Conservation (phyloP, 208 protist genomes). For the Crithidia mellificae region DNA sequence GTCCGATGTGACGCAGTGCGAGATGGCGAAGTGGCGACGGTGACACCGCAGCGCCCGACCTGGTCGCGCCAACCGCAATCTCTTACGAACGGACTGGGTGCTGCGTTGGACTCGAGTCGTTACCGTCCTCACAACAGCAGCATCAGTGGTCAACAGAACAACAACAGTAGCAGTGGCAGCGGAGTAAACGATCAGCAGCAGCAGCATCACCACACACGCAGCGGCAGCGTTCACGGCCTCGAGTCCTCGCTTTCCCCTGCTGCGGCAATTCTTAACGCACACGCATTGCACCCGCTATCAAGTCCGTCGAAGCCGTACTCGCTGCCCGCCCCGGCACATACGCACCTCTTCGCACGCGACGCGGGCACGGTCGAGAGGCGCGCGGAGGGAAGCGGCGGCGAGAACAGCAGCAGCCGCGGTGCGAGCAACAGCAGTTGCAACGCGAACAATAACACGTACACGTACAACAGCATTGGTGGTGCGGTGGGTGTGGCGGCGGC, state of each 20-base stretch:
- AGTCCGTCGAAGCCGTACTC: background rate
- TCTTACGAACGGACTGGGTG: too few relatives aligned
- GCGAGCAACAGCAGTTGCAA: background rate
- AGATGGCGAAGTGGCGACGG: background rate
- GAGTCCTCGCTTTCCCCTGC: slow-evolving; percentile 1
- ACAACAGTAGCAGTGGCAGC: too few relatives aligned
- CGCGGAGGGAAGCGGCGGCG: background rate
- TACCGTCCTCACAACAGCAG: background rate
- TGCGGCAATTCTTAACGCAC: background rate
- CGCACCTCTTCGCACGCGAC: background rate
- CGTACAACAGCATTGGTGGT: background rate
- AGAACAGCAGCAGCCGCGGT: too few relatives aligned
- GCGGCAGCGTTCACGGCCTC: background rate
- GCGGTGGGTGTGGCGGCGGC: too few relatives aligned
- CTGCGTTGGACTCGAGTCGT: too few relatives aligned
- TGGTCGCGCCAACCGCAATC: background rate
- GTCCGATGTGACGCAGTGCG: background rate
- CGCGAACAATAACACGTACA: background rate
- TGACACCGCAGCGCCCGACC: background rate
- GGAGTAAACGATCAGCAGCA: background rate
- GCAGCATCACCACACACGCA: background rate
- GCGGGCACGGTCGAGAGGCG: background rate
- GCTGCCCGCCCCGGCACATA: background rate
- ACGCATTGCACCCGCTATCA: background rate
- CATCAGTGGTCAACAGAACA: background rate